Evolutionary conservation across 257 asterid genomes (phyloP), one percentile per base, ranked within the genome.

Genomic region (Echites panduratus): DNA sequence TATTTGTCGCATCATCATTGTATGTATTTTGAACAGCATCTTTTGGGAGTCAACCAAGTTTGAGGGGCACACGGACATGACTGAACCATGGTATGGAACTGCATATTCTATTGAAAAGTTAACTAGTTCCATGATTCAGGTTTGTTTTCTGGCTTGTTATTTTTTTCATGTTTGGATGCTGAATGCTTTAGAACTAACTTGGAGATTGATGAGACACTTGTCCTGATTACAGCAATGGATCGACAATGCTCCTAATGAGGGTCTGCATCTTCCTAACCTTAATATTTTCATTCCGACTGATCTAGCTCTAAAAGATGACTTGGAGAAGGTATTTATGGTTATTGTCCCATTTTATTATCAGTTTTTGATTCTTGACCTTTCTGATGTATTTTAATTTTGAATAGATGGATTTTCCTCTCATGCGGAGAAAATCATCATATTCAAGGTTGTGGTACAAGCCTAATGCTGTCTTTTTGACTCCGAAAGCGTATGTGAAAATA

Each of bases 81-180:
- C 76, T 29, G 99, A 95, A 81, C 98, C 98, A 68, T 92, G 99
- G 98, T 95, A 95, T 82, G 96, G 98, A 81, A 95, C 99, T 27
- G 86, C 89, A 66, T 92, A 84, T 84, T 84, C 92, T 75, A 65
- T 85, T 29, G 98, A 90, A 80, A 83, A 81, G 78, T 76, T 92
- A 70, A 73, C 82, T 79, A 84, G 85, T 63, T 84, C 91, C 73
- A 79, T 77, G 48, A 87, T 89, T 84, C 89, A 88, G 99, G 99
- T 95, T 78, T 75, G 84, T 65, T 63, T 82, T 76, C 83, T 68
- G 53, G 59, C 70, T 73, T 68, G 59, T 54, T 68, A 53, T 49
- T 75, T 64, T 61, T 58, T 67, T 44, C 79, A 72, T 70, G 47
- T 17, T 6, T 24, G 12, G 19, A 52, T 56, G 44, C 19, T 44